phyloP scores from a whole-genome alignment of 1,139 yeast genomes.

The Diutina catenulata region DNA sequence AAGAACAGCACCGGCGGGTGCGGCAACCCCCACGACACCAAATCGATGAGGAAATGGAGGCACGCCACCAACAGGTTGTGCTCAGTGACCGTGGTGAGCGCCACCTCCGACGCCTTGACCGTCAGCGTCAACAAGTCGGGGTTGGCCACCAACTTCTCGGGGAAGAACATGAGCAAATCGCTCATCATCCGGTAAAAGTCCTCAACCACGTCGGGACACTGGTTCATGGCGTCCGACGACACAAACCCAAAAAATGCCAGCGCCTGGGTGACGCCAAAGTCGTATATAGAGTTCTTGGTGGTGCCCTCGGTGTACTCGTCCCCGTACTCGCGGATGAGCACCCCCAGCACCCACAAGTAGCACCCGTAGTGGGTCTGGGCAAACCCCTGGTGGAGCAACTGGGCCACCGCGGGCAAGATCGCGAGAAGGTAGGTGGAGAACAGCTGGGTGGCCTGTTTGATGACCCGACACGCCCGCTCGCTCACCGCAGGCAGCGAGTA shows the following conservation, averaged over 20 bases:
- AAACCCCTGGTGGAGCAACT: conserved; percentile 55
- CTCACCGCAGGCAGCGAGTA: conserved; percentile 46
- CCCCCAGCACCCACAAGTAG: conserved; percentile 85
- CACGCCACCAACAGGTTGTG: conserved; percentile 61
- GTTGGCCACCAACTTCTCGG: conserved; percentile 48
- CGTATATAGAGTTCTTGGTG: conserved; percentile 30
- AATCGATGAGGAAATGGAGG: conserved; percentile 67
- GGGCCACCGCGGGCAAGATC: conserved; percentile 53
- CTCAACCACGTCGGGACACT: conserved; percentile 61
- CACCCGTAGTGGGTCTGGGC: conserved; percentile 63
- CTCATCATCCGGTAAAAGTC: conserved; percentile 80
- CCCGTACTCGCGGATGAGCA: conserved; percentile 66
- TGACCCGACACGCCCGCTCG: conserved; percentile 62
- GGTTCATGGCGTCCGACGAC: conserved; percentile 12
- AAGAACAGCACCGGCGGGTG: conserved; percentile 68
- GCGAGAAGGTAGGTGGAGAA: conserved; percentile 54
- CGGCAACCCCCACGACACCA: conserved; percentile 73
- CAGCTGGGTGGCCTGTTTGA: conserved; percentile 58
- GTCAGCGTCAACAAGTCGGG: conserved; percentile 47
- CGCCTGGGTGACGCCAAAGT: conserved; percentile 38
- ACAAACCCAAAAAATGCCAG: conserved; percentile 24
- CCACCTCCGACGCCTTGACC: conserved; percentile 47
- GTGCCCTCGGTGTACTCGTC: conserved; percentile 37
- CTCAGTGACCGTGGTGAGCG: conserved; percentile 46
- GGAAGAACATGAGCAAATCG: conserved; percentile 72